Base-by-base conservation (phyloP, 345 rosid genomes). In the Nasturtium officinale region DNA sequence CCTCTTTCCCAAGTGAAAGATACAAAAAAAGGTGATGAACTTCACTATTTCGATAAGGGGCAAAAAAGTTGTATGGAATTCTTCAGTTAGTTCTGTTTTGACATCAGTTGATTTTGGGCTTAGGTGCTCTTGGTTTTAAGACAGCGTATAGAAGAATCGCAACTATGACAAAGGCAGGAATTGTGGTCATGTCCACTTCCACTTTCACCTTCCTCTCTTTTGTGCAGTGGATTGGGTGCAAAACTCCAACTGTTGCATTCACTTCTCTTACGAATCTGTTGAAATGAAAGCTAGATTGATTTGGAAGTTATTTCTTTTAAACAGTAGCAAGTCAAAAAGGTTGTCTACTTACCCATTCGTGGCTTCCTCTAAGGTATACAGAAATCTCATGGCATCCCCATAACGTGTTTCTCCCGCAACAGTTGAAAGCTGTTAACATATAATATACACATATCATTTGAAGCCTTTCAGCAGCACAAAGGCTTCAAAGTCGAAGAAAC, bases 201-300 rank as follows among this genome's bases (percentile, higher is more conserved):
- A 91, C 81, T 53, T 88, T 81, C 51, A 95, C 85, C 72, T 86
- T 86, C 85, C 97, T 83, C 59, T 85, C 96, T 74, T 78, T 86
- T 16, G 84, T 85, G 88, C 99, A 95, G 73, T 90, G 98, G 78
- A 95, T 78, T 29, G 98, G 99, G 79, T 89, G 98, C 55, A 95
- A 87, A 29, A 83, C 75, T 15, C 69, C 85, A 6, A 92, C 78
- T 9, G 97, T 90, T 55, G 87, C 81, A 80, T 92, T 90, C 67
- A 90, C 99, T 85, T 90, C 88, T 65, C 83, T 83, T 28, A 72
- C 83, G 75, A 95, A 91, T 81, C 99, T 95, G 87, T 73, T 73
- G 3, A 25, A 5, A 20, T 17, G 48, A 57, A 61, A 28, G 50
- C 25, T 18, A 12, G 10, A 30, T 72, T 57, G 9, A 20, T 79